Conservation (phyloP, 306 rosid genomes). For the Hippophae gyantsensis region DNA sequence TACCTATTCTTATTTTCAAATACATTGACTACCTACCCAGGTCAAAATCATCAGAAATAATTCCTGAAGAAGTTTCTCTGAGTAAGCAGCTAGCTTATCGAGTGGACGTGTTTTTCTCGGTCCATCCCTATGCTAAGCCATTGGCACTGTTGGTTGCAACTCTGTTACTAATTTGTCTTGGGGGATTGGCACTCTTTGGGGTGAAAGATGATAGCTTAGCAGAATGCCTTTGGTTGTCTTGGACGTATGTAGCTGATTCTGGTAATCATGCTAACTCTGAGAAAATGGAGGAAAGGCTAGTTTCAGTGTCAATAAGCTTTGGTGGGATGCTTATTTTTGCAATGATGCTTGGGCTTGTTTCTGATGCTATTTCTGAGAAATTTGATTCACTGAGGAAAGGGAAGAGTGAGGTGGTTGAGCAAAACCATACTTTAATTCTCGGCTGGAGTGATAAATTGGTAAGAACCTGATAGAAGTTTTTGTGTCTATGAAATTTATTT, state of each 20-base stretch:
- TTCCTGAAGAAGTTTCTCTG: constrained; percentile 55
- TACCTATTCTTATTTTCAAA: constrained; percentile 47
- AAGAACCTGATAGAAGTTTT: constrained; percentile 11
- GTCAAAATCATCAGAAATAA: constrained; percentile 46
- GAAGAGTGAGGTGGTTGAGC: constrained; percentile 83
- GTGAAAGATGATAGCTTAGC: constrained; percentile 58
- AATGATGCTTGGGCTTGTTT: constrained; percentile 95
- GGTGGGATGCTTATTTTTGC: constrained; percentile 97
- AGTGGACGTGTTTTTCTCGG: constrained; percentile 70
- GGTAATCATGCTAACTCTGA: constrained; percentile 80
- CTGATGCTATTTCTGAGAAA: constrained; percentile 83
- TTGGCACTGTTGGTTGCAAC: constrained; percentile 72
- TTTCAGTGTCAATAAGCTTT: constrained; percentile 80
- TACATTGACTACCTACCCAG: constrained; percentile 52
- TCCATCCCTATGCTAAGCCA: constrained; percentile 83
- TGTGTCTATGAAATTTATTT: not conserved
- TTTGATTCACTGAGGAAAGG: constrained; percentile 90
- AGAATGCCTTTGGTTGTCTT: constrained; percentile 80
- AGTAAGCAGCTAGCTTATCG: constrained; percentile 64
- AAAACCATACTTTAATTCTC: constrained; percentile 79
- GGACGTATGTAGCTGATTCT: constrained; percentile 85
- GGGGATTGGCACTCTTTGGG: constrained; percentile 77
- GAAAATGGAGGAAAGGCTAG: constrained; percentile 61
- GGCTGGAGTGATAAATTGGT: constrained; percentile 97
- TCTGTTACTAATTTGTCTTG: constrained; percentile 60